phyloP scores from a whole-genome alignment of 108 stramenopile genomes.

The Aurantiochytrium sp. region DNA sequence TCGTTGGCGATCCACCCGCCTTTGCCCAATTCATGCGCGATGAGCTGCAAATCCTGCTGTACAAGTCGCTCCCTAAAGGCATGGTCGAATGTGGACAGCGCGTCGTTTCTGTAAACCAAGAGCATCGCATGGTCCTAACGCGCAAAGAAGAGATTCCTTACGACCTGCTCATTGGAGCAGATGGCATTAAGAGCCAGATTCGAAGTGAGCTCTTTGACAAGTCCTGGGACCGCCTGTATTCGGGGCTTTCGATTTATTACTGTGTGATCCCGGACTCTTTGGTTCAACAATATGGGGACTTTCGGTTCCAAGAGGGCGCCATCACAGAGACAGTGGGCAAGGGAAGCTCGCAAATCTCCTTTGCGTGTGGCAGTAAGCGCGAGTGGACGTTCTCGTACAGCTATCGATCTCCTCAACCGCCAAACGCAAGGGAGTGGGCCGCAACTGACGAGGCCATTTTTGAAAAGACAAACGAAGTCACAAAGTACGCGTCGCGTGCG shows the following conservation, averaged over 20 bases:
- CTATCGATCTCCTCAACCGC: neutral
- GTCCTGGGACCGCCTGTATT: neutral
- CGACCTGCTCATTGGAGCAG: conserved; percentile 37
- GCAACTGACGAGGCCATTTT: conserved; percentile 11
- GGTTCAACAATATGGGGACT: neutral
- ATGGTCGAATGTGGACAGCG: conserved; percentile 26
- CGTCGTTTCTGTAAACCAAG: neutral
- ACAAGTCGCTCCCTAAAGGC: conserved; percentile 10
- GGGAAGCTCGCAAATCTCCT: neutral
- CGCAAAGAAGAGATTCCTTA: conserved; percentile 19
- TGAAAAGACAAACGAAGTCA: conserved; percentile 16
- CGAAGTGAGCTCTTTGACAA: neutral
- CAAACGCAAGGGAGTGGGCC: neutral
- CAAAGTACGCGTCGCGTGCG: conserved; percentile 29
- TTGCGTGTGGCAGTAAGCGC: neutral
- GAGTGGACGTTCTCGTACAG: neutral
- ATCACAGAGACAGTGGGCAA: neutral
- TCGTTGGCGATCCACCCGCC: conserved; percentile 15
- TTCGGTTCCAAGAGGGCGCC: neutral
- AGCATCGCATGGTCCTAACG: neutral
- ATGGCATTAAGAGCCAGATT: conserved; percentile 31
- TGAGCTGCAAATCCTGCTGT: conserved; percentile 19
- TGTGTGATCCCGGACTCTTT: neutral
- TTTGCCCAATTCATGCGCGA: conserved; percentile 35
- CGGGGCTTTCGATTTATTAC: neutral